Conservation (phyloP, 805 yeast genomes). For the Metschnikowia koreensis region DNA sequence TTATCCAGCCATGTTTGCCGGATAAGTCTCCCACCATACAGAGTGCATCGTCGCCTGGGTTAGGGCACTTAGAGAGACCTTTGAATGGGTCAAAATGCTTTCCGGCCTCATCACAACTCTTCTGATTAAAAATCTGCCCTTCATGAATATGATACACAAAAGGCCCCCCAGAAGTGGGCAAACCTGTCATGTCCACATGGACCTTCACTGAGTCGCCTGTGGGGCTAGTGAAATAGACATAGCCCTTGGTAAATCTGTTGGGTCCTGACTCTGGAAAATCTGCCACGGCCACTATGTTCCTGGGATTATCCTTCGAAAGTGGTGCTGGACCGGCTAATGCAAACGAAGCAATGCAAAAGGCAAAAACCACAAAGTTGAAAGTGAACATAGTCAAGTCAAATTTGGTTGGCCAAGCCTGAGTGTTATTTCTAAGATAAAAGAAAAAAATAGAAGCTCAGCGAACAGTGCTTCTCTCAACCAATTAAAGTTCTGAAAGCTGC, state of each 20-base stretch:
- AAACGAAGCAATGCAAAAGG: neutral
- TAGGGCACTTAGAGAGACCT: slow-evolving; percentile 53
- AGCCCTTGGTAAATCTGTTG: slow-evolving; percentile 28
- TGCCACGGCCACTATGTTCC: slow-evolving; percentile 53
- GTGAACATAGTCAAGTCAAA: neutral
- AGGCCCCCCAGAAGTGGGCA: slow-evolving; percentile 66
- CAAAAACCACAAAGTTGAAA: slow-evolving; percentile 1
- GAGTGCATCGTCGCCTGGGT: slow-evolving; percentile 47
- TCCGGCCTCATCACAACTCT: slow-evolving; percentile 54
- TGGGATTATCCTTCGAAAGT: slow-evolving; percentile 47
- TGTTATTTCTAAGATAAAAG: neutral
- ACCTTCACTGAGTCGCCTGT: slow-evolving; percentile 62
- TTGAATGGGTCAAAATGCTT: slow-evolving; percentile 61
- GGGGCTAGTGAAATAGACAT: slow-evolving; percentile 54
- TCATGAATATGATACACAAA: slow-evolving; percentile 71
- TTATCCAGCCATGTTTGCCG: slow-evolving; percentile 74
- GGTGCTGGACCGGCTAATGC: slow-evolving; percentile 48
- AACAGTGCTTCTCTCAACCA: neutral
- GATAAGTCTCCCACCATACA: slow-evolving; percentile 76
- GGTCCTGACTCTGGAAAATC: slow-evolving; percentile 41
- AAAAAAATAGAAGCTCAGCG: neutral
- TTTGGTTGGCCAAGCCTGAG: slow-evolving; percentile 1
- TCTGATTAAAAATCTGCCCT: slow-evolving; percentile 46
- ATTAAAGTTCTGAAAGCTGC: neutral
- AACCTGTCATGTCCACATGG: slow-evolving; percentile 66